Evolutionary conservation across 371 early-diverging fungal species (phyloP).

Genomic region (Ecytonucleospora hepatopenaei): DNA sequence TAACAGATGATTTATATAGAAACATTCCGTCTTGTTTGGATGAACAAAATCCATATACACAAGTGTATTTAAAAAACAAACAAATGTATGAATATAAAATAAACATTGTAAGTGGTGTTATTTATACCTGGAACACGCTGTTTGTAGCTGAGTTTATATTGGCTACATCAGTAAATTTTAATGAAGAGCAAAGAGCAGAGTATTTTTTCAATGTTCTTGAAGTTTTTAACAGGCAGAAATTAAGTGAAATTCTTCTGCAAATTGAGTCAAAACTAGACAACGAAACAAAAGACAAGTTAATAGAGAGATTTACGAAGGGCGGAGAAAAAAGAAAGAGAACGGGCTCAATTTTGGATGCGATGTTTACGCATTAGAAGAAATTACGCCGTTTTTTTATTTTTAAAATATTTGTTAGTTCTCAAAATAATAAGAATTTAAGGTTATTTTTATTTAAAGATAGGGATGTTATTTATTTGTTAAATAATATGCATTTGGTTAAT

Average conservation of each 20-base stretch:
- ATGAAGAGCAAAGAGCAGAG: slow-evolving; percentile 12
- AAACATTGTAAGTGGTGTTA: slow-evolving; percentile 41
- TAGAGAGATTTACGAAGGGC: slow-evolving; percentile 15
- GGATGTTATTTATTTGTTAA: too few relatives aligned
- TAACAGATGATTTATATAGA: slow-evolving; percentile 38
- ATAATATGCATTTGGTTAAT: too few relatives aligned
- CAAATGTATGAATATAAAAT: slow-evolving; percentile 21
- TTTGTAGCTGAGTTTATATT: slow-evolving; percentile 54
- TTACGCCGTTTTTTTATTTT: neutral
- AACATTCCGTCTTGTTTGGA: neutral
- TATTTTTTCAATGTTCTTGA: slow-evolving; percentile 19
- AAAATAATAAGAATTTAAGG: too few relatives aligned
- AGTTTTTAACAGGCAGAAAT: slow-evolving; percentile 34
- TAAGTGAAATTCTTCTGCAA: slow-evolving; percentile 38
- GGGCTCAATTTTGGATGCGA: slow-evolving; percentile 40
- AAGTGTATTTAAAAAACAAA: slow-evolving; percentile 14
- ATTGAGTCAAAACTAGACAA: slow-evolving; percentile 35
- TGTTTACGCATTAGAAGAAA: slow-evolving; percentile 19
- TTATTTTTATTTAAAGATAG: too few relatives aligned
- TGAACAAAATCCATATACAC: too few relatives aligned
- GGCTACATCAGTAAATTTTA: slow-evolving; percentile 34
- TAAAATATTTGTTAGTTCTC: slow-evolving; percentile 4
- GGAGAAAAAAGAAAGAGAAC: slow-evolving; percentile 13
- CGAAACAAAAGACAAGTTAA: slow-evolving; percentile 18
- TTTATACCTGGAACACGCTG: slow-evolving; percentile 55